Evolutionary conservation across 73 alveolate species (phyloP).

Genomic region (Paramecium biaurelia): DNA sequence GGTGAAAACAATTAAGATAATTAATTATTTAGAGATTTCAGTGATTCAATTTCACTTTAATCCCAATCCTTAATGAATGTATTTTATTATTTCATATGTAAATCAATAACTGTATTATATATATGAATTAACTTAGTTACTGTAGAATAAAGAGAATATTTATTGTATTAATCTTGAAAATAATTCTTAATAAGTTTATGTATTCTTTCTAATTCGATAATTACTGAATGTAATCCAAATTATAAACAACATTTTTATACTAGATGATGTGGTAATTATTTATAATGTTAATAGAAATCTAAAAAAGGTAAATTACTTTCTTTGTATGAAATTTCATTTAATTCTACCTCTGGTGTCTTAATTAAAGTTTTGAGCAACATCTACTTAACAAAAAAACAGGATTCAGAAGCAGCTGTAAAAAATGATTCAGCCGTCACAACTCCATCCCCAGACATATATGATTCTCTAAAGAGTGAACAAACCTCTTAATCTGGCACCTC

Average conservation of each 20-base stretch:
- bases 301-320: too few relatives aligned
- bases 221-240: background rate
- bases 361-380: too few relatives aligned
- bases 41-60: background rate
- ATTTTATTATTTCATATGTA: background rate
- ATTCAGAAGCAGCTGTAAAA: too few relatives aligned
- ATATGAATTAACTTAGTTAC: background rate
- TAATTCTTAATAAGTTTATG: background rate
- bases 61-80: background rate
- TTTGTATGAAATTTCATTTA: too few relatives aligned
- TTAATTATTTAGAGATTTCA: background rate
- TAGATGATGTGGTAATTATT: background rate
- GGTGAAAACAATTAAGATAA: background rate
- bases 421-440: too few relatives aligned
- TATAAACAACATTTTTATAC: background rate
- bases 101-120: background rate
- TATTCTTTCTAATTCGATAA: background rate
- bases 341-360: too few relatives aligned
- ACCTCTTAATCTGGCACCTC: conserved; percentile 35
- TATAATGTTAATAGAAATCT: too few relatives aligned
- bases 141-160: background rate
- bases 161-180: background rate
- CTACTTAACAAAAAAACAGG: too few relatives aligned
- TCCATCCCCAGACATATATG: too few relatives aligned
- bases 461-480: conserved; percentile 37